These are phyloP conservation scores for Leccinum huronense DNA, from an alignment of 1,284 basidiomycete species.

Conservation along the genomic window DNA sequence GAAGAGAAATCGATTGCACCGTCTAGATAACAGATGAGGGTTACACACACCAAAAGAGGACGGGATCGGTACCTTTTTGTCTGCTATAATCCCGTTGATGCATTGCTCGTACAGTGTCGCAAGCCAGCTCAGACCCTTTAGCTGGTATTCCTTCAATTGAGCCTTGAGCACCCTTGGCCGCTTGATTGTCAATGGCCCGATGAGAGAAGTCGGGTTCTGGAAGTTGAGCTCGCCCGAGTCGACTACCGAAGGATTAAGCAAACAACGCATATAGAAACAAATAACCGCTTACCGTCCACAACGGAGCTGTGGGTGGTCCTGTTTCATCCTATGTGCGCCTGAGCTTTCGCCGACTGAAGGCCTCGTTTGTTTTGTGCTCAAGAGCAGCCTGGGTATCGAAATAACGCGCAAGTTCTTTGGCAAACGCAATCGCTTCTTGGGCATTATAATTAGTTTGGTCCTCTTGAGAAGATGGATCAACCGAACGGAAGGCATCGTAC, in stretches of 20 bases:
- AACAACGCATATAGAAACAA: slow-evolving; percentile 1
- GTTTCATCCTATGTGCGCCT: slow-evolving; percentile 53
- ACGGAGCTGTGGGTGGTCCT: slow-evolving; percentile 40
- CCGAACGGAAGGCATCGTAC: neutral
- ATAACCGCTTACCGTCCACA: slow-evolving; percentile 60
- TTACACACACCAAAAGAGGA: neutral
- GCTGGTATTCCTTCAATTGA: slow-evolving; percentile 95
- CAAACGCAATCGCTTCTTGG: slow-evolving; percentile 83
- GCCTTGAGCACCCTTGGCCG: slow-evolving; percentile 98
- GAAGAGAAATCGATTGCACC: slow-evolving; percentile 96
- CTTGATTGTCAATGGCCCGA: slow-evolving; percentile 79
- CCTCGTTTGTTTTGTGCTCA: slow-evolving; percentile 80
- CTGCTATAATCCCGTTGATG: slow-evolving; percentile 97
- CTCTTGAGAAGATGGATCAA: slow-evolving; percentile 41
- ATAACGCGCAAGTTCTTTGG: slow-evolving; percentile 76
- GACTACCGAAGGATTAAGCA: slow-evolving; percentile 47
- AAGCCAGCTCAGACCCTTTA: too few species aligned
- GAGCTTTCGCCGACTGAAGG: slow-evolving; percentile 64
- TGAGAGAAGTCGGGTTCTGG: slow-evolving; percentile 96
- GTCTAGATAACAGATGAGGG: slow-evolving; percentile 55
- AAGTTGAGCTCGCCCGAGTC: slow-evolving; percentile 98
- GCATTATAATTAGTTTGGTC: slow-evolving; percentile 92
- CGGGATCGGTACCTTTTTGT: slow-evolving; percentile 74
- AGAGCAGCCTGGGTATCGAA: slow-evolving; percentile 85
- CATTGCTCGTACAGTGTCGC: slow-evolving; percentile 42